Evolutionary conservation across 2,329 filamentous ascomycete genomes (phyloP), one percentile per base, ranked within the genome.

Genomic region (Madurella mycetomatis): DNA sequence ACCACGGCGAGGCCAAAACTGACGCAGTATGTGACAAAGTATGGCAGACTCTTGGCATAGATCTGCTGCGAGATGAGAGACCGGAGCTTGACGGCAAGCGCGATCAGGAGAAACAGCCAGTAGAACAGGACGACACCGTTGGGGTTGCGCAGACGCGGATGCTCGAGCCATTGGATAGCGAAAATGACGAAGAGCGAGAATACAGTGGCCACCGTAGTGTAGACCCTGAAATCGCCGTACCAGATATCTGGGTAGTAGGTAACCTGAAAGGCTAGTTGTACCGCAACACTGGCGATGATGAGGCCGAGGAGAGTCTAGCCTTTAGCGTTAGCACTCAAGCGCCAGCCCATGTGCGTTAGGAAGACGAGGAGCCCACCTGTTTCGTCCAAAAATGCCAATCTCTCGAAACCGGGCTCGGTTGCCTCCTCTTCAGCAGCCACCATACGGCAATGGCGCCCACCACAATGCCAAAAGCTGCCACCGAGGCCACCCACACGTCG

Each of bases 351-450:
- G 45, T 42, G 2, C 25, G 41, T 25, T 13, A 31, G 41, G 40
- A 32, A 63, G 47, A 15, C 19, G 41, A 42, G 31, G 15, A 47
- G 67, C 80, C 63, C 76, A 94, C 90, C 82, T 96, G 79, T 73
- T 99, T 99, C 11, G 85, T 76, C 78, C 90, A 96, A 70, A 97
- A 97, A 69, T 94, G 90, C 85, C 88, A 90, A 70, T 95, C 88
- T 77, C 90, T 95, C 60, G 81, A 76, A 16, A 92, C 82, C 0
- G 82, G 80, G 50, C 83, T 66, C 39, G 85, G 77, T 49, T 82
- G 79, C 66, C 84, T 86, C 71, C 83, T 88, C 62, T 79, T 83
- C 52, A 91, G 70, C 49, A 97, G 76, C 76, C 89, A 89, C 83
- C 86, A 92, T 41, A 95, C 74, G 31, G 92, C 90, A 44, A 85